These are phyloP conservation scores for Trapa bicornis DNA, from an alignment of 345 rosid species.

Conservation along the genomic window DNA sequence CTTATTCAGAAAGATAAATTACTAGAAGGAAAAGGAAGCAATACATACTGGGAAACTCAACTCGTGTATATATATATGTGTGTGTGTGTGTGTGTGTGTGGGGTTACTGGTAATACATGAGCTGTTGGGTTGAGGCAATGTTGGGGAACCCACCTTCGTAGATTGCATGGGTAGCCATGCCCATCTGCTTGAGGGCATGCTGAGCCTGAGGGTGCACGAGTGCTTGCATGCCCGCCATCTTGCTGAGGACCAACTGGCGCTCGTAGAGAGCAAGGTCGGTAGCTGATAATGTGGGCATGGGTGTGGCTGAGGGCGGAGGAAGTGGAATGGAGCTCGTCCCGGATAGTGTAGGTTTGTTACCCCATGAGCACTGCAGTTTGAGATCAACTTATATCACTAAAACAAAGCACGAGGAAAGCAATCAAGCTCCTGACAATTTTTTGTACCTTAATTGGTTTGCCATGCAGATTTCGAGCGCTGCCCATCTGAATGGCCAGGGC, in stretches of 20 bases:
- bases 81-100: slow-evolving; percentile 1
- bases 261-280: slow-evolving; percentile 51
- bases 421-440: too few relatives aligned
- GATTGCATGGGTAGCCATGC: slow-evolving; percentile 61
- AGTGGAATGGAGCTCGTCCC: slow-evolving; percentile 76
- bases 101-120: slow-evolving; percentile 67
- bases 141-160: slow-evolving; percentile 77
- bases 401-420: too few relatives aligned
- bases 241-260: slow-evolving; percentile 52
- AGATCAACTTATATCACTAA: background rate
- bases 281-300: slow-evolving; percentile 45
- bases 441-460: slow-evolving; percentile 65
- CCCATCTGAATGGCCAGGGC: slow-evolving; percentile 87
- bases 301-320: slow-evolving; percentile 54
- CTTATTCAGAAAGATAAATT: slow-evolving; percentile 12
- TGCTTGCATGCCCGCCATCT: slow-evolving; percentile 52
- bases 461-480: slow-evolving; percentile 51
- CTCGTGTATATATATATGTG: too few relatives aligned
- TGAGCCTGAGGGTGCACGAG: slow-evolving; percentile 77
- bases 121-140: slow-evolving; percentile 65
- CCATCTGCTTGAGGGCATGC: slow-evolving; percentile 69
- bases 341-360: slow-evolving; percentile 81
- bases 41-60: too few relatives aligned
- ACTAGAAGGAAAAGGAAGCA: background rate
- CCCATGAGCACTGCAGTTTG: slow-evolving; percentile 75